These are phyloP conservation scores for Lecanosticta acicola DNA, from an alignment of 2,329 filamentous ascomycete species.

Conservation along the genomic window DNA sequence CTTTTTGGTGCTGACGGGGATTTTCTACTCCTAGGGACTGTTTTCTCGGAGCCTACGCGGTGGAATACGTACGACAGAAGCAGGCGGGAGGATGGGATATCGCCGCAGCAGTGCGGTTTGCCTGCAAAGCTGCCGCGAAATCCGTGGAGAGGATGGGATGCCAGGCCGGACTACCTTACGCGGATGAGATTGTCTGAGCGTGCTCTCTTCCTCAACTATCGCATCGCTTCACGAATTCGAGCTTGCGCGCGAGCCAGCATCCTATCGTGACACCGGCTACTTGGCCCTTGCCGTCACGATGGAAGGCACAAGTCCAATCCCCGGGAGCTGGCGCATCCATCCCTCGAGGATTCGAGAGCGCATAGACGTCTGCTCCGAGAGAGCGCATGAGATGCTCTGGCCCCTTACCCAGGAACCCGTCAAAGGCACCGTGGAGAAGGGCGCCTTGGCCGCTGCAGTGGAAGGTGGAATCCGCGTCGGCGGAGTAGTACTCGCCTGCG, in stretches of 20 bases:
- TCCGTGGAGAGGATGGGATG: not conserved
- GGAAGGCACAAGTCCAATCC: constrained; percentile 41
- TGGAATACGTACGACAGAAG: not conserved
- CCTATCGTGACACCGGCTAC: constrained; percentile 35
- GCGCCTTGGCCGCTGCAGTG: constrained; percentile 32
- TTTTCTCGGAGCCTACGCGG: not conserved
- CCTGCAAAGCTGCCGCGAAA: not conserved
- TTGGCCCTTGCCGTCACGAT: no score
- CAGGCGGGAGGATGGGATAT: not conserved
- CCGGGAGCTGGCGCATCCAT: constrained; percentile 41
- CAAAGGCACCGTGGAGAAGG: constrained; percentile 40
- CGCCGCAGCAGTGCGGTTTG: not conserved
- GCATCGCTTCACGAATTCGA: constrained; percentile 18
- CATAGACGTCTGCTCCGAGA: constrained; percentile 39
- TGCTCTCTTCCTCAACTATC: no score
- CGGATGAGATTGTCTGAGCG: no score
- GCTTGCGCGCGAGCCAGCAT: constrained; percentile 38
- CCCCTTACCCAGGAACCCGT: constrained; percentile 40
- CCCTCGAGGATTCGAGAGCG: constrained; percentile 36
- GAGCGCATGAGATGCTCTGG: constrained; percentile 35
- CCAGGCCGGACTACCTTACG: no score
- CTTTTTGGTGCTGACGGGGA: no score
- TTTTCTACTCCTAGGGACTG: no score
- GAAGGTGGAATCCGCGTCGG: constrained; percentile 37
- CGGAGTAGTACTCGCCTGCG: constrained; percentile 34